Evolutionary conservation across 1,139 yeast genomes (phyloP), one percentile per base, ranked within the genome.

Genomic region (Debaryomyces coudertii): DNA sequence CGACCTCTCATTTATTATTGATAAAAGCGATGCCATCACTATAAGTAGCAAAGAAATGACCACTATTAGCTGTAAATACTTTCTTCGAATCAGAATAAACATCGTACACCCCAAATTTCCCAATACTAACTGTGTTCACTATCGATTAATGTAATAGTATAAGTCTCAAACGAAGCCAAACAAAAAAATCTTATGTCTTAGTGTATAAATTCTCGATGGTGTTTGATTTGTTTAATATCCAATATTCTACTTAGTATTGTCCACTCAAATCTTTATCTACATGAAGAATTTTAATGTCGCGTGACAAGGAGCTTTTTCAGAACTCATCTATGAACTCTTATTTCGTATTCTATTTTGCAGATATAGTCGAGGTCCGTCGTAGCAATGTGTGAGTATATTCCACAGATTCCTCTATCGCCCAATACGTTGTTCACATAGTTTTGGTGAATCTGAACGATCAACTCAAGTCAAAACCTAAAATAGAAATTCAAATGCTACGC

Each of bases 71-170:
- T 43, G 46, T 31, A 39, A n/a, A 27, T 41, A 28, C 34, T 43
- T 43, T 35, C 43, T 43, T 31, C 43, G 36, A 37, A 43, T 35
- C 46, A 43, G 46, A 11, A 43, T 27, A 28, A 43, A 43, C 46
- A 43, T 43, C n/a, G 9, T 18, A 18, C 18, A 7, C 38, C 28
- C 28, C 28, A 35, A 24, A 8, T 14, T 23, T 23, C 28, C 16
- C 15, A 14, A 18, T 33, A 33, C n/a, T 24, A 8, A 12, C 22
- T 18, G 23, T 7, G 18, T 18, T 20, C 18, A 29, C 20, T 29
- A 18, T 11, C 16, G 15, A 29, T 29, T 14, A 7, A 29, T n/a
- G 16, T 29, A 8, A 14, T 15, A 29, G 8, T 29, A 15, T 29
- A 29, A 29, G 33, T 15, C 14, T 16, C 7, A 28, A 28, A 28